Evolutionary conservation across 257 asterid genomes (phyloP).

Genomic region (Mitragyna speciosa): DNA sequence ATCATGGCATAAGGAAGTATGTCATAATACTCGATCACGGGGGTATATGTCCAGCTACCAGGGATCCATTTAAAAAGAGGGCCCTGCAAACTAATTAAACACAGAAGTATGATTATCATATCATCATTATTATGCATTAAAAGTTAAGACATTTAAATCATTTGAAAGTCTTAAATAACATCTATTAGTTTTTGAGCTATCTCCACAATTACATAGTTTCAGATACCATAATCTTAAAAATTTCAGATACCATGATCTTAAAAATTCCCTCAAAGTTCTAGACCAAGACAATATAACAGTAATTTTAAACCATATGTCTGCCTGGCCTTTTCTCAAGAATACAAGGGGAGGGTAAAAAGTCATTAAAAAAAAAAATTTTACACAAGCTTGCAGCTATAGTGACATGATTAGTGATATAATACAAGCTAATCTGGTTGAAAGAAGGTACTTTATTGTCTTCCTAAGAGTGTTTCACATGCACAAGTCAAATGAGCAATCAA

Average conservation of each 20-base stretch:
- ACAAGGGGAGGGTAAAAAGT: background rate
- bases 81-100: slow-evolving; percentile 53
- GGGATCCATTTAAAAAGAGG: slow-evolving; percentile 41
- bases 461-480: too few relatives aligned
- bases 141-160: background rate
- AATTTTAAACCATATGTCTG: background rate
- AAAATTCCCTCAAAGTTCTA: background rate
- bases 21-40: slow-evolving; percentile 40
- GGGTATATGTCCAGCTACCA: slow-evolving; percentile 42
- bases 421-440: too few relatives aligned
- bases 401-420: background rate
- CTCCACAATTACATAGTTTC: background rate
- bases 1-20: slow-evolving; percentile 62
- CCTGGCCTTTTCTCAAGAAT: background rate
- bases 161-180: background rate
- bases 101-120: slow-evolving; percentile 10
- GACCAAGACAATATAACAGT: background rate
- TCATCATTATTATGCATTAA: background rate
- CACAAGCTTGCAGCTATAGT: too few relatives aligned
- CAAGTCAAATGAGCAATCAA: background rate
- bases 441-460: too few relatives aligned
- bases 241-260: background rate
- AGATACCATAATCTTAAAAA: background rate
- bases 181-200: background rate
- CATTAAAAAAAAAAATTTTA: too few relatives aligned